Percentiles rank a stretch among this genome's conserved stretches.
Evolutionary conservation across 192 early-diverging fungal genomes (phyloP).

Genomic region (Rhizophagus clarus): DNA sequence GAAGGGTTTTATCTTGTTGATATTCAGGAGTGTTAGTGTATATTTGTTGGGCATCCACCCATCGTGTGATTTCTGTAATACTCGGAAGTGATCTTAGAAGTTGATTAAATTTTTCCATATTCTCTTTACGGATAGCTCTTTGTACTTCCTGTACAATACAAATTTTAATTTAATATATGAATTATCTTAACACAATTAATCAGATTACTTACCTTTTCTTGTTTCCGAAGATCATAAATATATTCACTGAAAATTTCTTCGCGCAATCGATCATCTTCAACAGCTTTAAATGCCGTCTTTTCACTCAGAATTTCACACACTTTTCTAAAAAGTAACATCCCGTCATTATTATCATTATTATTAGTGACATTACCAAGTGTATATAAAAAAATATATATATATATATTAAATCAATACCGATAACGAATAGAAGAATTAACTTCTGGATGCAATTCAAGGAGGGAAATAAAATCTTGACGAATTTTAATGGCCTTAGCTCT

Average conservation of each 20-base stretch:
- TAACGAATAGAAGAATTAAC: slow-evolving; percentile 62
- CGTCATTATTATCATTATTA: background rate
- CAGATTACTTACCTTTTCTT: slow-evolving; percentile 58
- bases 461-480: slow-evolving; percentile 54
- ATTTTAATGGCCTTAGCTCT: slow-evolving; percentile 50
- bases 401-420: background rate
- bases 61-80: slow-evolving; percentile 62
- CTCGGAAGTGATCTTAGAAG: slow-evolving; percentile 57
- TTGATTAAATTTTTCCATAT: slow-evolving; percentile 60
- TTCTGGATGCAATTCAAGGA: slow-evolving; percentile 53
- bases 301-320: slow-evolving; percentile 56
- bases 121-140: slow-evolving; percentile 58
- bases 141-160: slow-evolving; percentile 50
- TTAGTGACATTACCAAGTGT: background rate
- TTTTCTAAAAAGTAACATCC: background rate
- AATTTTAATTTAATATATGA: slow-evolving; percentile 4
- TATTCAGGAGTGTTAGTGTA: slow-evolving; percentile 56
- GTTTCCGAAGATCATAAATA: slow-evolving; percentile 61
- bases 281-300: slow-evolving; percentile 61
- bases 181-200: background rate
- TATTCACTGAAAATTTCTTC: slow-evolving; percentile 73
- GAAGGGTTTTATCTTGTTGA: slow-evolving; percentile 46
- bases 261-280: slow-evolving; percentile 62
- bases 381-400: too few relatives aligned
- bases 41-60: slow-evolving; percentile 55